Evolutionary conservation across 2,329 filamentous ascomycete genomes (phyloP).

Genomic region (Aspergillus neoniger): DNA sequence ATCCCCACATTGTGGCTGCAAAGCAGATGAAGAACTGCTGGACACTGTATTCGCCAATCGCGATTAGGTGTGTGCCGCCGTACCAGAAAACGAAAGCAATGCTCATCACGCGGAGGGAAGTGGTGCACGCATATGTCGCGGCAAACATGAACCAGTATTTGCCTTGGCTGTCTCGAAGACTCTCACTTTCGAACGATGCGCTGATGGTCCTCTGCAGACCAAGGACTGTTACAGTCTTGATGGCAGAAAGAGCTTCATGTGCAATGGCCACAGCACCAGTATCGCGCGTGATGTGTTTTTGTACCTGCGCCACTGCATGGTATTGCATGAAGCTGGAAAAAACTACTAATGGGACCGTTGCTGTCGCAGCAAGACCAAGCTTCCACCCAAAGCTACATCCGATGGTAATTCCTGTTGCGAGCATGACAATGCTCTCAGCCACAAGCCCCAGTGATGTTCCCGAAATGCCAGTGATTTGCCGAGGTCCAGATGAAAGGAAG

Average conservation of each 20-base stretch:
- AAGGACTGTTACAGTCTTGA: slow-evolving; percentile 14
- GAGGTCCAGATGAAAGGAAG: neutral
- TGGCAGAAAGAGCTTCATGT: slow-evolving; percentile 10
- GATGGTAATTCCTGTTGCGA: slow-evolving; percentile 4
- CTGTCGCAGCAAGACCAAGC: slow-evolving; percentile 10
- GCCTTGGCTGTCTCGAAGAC: slow-evolving; percentile 24
- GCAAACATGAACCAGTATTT: slow-evolving; percentile 28
- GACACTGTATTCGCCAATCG: slow-evolving; percentile 47
- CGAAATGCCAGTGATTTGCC: slow-evolving; percentile 4
- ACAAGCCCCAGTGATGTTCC: slow-evolving; percentile 8
- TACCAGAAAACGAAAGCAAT: slow-evolving; percentile 63
- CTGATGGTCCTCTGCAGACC: slow-evolving; percentile 3
- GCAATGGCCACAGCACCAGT: neutral
- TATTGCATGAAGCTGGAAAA: slow-evolving; percentile 9
- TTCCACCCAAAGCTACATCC: slow-evolving; percentile 14
- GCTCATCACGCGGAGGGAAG: slow-evolving; percentile 23
- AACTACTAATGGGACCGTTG: slow-evolving; percentile 8
- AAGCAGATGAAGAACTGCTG: slow-evolving; percentile 49
- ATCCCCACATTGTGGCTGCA: slow-evolving; percentile 42
- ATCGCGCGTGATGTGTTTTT: neutral
- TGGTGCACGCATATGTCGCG: slow-evolving; percentile 27
- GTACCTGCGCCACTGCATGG: neutral
- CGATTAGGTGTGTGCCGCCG: slow-evolving; percentile 57
- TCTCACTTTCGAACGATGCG: slow-evolving; percentile 1
- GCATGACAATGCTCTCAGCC: slow-evolving; percentile 9